Base-by-base conservation (phyloP, 352 stramenopile genomes). In the Peronospora farinosa region DNA sequence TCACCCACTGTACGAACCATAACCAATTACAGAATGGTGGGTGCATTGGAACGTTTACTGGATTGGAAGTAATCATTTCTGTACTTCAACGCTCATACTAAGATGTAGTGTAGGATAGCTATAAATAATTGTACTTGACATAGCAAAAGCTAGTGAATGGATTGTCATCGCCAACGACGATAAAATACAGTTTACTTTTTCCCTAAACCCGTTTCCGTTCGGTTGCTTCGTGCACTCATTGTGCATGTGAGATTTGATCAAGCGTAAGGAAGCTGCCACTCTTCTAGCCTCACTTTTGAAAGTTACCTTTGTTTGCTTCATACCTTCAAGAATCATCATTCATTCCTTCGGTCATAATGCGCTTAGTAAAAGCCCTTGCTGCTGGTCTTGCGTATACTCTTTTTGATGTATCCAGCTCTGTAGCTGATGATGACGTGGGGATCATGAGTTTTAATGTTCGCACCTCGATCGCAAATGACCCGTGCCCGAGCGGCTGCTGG, bases 381-480 rank as follows among this genome's bases (percentile, higher is more conserved):
- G 38, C 39, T 35, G 19, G 35, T 2, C 0, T 63, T 5, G 15
- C 30, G 3, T 19, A n/a, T 37, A 44, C 35, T 31, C 5, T 53
- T 10, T 33, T 32, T 27, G 9, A 3, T 23, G 49, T 28, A 17
- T 43, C 15, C 13, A 38, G 43, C 11, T 42, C 21, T 40, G 25
- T 4, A 12, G 28, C 30, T 27, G 37, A 46, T 13, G 36, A 38
- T 35, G 38, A 38, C 25, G 43, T 84, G 41, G 78, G 78, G 31
- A 65, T 86, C 23, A 86, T 86, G 74, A 86, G 67, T 47, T 84
- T 88, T 49, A 88, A 88, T 35, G 33, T 88, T 27, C 74, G 78
- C 38, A 88, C 78, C 32, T 75, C 74, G 12, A 52, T 79, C 9
- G 78, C 78, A 9, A 75, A 72, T 9, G 74, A 88, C 17, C 67